phyloP scores from a whole-genome alignment of 2,329 filamentous ascomycete genomes.

The Capronia americana region DNA sequence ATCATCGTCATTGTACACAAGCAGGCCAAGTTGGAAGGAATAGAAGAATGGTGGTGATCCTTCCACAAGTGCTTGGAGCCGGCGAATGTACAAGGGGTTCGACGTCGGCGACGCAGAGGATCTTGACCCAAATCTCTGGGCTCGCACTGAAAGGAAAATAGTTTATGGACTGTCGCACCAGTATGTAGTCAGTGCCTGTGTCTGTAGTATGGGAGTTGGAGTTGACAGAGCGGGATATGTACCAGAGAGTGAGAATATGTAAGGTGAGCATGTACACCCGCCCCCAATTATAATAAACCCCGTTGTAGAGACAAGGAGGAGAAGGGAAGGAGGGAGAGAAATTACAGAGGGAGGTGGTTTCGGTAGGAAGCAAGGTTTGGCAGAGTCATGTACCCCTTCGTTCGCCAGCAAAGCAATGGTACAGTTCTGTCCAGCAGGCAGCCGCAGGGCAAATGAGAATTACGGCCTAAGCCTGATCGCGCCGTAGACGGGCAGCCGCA shows the following conservation, averaged over 20 bases:
- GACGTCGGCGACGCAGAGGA: neutral
- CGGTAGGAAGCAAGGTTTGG: slow-evolving; percentile 37
- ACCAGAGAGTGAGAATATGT: slow-evolving; percentile 36
- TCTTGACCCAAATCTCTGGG: neutral
- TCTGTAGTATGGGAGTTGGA: neutral
- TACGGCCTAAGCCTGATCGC: slow-evolving; percentile 35
- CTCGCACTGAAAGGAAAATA: slow-evolving; percentile 10
- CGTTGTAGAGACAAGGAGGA: slow-evolving; percentile 31
- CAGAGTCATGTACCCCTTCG: slow-evolving; percentile 40
- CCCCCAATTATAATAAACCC: slow-evolving; percentile 29
- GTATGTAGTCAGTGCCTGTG: slow-evolving; percentile 9
- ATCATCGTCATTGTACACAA: slow-evolving; percentile 46
- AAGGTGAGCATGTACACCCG: slow-evolving; percentile 34
- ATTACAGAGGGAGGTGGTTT: slow-evolving; percentile 34
- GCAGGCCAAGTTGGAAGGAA: slow-evolving; percentile 35
- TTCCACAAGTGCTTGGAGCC: neutral
- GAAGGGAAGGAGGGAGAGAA: slow-evolving; percentile 35
- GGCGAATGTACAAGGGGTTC: neutral
- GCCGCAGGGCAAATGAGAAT: slow-evolving; percentile 40
- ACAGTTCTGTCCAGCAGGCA: slow-evolving; percentile 43
- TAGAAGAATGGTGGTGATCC: neutral
- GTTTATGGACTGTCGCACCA: slow-evolving; percentile 17
- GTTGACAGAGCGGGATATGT: slow-evolving; percentile 7
- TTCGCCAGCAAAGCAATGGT: slow-evolving; percentile 40
- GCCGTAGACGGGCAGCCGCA: slow-evolving; percentile 34